Base-by-base conservation (phyloP, 257 asterid genomes). In the Rhazya stricta region DNA sequence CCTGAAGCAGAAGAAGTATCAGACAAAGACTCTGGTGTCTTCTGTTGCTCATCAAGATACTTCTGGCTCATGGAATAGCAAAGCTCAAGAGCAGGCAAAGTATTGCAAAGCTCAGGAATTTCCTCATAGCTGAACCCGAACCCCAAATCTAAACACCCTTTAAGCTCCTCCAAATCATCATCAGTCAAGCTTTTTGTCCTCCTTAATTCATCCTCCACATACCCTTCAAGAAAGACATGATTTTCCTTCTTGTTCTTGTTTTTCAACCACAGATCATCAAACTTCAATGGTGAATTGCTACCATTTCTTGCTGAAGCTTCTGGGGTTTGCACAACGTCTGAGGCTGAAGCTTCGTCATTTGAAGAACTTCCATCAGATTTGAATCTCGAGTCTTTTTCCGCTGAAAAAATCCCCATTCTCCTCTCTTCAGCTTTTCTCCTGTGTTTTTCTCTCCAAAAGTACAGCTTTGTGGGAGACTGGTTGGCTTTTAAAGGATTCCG, bases 41-140 rank as follows among this genome's bases (percentile, higher is more conserved):
- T 78, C 23, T 81, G 87, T 3, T 84, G 87, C 39, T 84, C 87
- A 74, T 84, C 85, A 45, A 63, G 79, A 63, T 78, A 84, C 82
- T 81, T 84, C 43, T 84, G 88, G 76, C 76, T 84, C 85, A 84
- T 81, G 41, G 85, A 84, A 71, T 84, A 84, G 73, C 88, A 84
- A 34, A 84, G 88, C 74, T 84, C 88, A 77, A 81, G 88, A 29
- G 88, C 88, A 39, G 88, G 88, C 61, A 84, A 71, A 70, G 88
- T 84, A 13, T 81, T 84, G 58, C 88, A 84, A 37, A 84, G 83
- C 75, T 81, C 88, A 27, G 88, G 88, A 69, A 84, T 84, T 77
- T 84, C 88, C 15, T 84, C 88, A 74, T 84, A 84, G 67, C 83
- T 81, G 30, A 84, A 84, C 2, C 88, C 88, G 76, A 84, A 84